Base-by-base conservation (phyloP, 2,329 filamentous ascomycete genomes). In the Paecilomyces niveus region DNA sequence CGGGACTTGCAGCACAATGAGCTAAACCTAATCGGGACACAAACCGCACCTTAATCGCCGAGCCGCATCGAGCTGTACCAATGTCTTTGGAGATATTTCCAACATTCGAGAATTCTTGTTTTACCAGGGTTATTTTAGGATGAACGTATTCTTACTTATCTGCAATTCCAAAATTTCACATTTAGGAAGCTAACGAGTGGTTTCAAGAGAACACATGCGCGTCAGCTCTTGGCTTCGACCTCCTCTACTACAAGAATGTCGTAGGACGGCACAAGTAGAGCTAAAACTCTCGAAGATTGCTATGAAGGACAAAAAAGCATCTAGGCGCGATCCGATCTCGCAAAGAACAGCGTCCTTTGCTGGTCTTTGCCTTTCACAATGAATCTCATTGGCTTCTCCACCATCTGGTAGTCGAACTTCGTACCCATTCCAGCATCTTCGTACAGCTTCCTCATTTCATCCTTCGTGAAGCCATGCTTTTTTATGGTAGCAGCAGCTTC, bases 381-480 rank as follows among this genome's bases (percentile, higher is more conserved):
- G 35, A 85, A 79, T 45, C 79, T 74, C 13, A 83, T 67, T 11
- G 80, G 80, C 58, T 80, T 76, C 1, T 80, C 75, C 58, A 88
- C 66, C 15, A 81, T 74, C 64, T 81, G 72, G 57, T 88, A 82
- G 9, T 76, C 78, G 66, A 90, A 88, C n/a, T 78, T 78, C 8
- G 73, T 71, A 0, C 75, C 80, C 18, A 81, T 76, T 0, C 88
- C 88, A 0, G 88, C 88, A n/a, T 76, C 74, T 58, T 81, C 78
- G 65, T 89, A 90, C 63, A 90, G 80, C 22, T 74, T 70, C 65
- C 76, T 79, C 55, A 90, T 82, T 29, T 82, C 76, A 10, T 81
- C 79, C 68, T 83, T 74, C 1, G 78, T 81, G 71, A 92, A 92
- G 0, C 89, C 88, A 61, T 85, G 79, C 56, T 88, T 85, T 32